A percentile compares a stretch with the other conserved stretches of the same genome.
Evolutionary conservation across 192 early-diverging fungal genomes (phyloP).

Genomic region (Coemansia javaensis): DNA sequence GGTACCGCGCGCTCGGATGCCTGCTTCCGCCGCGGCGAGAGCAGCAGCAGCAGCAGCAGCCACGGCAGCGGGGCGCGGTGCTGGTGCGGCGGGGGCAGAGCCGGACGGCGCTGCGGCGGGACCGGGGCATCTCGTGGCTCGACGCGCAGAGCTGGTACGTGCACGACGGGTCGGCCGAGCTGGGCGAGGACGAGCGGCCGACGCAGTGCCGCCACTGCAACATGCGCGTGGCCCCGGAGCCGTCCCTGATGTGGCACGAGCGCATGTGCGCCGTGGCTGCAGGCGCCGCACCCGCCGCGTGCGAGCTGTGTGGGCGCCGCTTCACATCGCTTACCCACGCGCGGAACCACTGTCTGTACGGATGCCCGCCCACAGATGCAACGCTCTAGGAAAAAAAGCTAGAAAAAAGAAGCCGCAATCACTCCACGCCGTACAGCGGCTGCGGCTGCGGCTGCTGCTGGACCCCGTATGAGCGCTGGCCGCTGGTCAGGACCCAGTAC

Average conservation of each 20-base stretch:
- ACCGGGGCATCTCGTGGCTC: slow-evolving; percentile 31
- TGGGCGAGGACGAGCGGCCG: not conserved
- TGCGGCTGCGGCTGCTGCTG: no score
- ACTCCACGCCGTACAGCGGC: no score
- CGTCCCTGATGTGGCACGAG: slow-evolving; percentile 34
- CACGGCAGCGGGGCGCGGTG: not conserved
- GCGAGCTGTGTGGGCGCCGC: slow-evolving; percentile 17
- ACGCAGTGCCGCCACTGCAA: slow-evolving; percentile 27
- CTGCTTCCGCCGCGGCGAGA: not conserved
- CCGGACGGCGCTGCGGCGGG: not conserved
- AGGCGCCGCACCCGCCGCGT: slow-evolving; percentile 1
- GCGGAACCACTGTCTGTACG: slow-evolving; percentile 40
- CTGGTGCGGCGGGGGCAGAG: not conserved
- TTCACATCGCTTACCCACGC: slow-evolving; percentile 24
- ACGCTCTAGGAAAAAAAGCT: not conserved
- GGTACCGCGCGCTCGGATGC: not conserved
- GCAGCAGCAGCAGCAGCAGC: not conserved
- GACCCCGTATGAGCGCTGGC: slow-evolving; percentile 6
- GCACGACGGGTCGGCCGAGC: not conserved
- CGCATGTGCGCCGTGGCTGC: slow-evolving; percentile 26
- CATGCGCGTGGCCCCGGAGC: slow-evolving; percentile 22
- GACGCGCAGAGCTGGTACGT: slow-evolving; percentile 9
- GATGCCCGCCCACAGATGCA: slow-evolving; percentile 21
- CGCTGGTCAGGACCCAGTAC: slow-evolving; percentile 51
- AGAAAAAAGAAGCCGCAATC: not conserved